Conservation (phyloP, 352 stramenopile genomes). For the Phytophthora cactorum region DNA sequence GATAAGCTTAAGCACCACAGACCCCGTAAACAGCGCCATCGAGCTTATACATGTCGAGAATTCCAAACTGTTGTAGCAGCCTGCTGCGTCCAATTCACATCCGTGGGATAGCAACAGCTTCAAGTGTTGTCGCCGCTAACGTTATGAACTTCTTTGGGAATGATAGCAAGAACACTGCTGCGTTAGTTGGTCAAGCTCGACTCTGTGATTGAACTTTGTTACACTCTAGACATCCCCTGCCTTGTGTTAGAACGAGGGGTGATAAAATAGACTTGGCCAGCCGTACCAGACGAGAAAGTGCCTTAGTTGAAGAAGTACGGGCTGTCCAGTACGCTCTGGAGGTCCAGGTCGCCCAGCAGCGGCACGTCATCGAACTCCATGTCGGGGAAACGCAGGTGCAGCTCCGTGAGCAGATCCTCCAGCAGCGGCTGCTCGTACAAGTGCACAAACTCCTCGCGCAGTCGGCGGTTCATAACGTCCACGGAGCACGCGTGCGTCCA, state of each 20-base stretch:
- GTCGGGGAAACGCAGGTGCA: conserved; percentile 96
- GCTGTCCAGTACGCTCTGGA: conserved; percentile 95
- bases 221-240: conserved; percentile 38
- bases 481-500: conserved; percentile 97
- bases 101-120: too few relatives aligned
- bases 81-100: too few relatives aligned
- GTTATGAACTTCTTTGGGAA: too few relatives aligned
- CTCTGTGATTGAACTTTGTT: conserved; percentile 42
- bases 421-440: conserved; percentile 98
- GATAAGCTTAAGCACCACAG: too few relatives aligned
- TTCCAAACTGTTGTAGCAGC: too few relatives aligned
- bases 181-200: conserved; percentile 14
- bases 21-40: too few relatives aligned
- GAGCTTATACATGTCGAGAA: too few relatives aligned
- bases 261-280: conserved; percentile 38
- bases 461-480: conserved; percentile 95
- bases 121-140: too few relatives aligned
- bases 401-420: conserved; percentile 92
- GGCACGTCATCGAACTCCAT: conserved; percentile 95
- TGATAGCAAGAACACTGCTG: too few relatives aligned
- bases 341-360: conserved; percentile 92
- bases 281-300: background rate
- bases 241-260: conserved; percentile 1
- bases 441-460: conserved; percentile 96
- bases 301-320: conserved; percentile 99